These are phyloP conservation scores for Aaosphaeria pasadenensis DNA, from an alignment of 2,329 filamentous ascomycete species.

Conservation along the genomic window DNA sequence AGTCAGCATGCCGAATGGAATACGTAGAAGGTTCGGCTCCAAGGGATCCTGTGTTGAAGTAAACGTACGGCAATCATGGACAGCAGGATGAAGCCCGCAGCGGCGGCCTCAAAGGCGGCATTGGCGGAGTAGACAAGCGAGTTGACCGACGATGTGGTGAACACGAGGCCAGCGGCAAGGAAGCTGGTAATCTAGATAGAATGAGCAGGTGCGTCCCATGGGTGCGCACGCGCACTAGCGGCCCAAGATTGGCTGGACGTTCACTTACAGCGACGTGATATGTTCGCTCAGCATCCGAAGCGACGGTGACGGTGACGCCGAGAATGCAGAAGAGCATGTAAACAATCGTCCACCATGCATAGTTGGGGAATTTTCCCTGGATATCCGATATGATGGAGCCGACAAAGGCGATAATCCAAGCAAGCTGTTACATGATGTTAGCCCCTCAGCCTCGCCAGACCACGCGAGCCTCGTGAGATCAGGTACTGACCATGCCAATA, in stretches of 20 bases:
- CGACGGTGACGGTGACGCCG: constrained; percentile 78
- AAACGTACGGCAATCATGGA: constrained; percentile 83
- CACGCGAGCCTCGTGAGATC: constrained; percentile 4
- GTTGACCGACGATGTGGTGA: constrained; percentile 84
- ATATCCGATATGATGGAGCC: constrained; percentile 72
- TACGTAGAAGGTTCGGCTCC: too few relatives aligned
- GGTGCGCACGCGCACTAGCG: not conserved
- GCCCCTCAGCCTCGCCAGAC: constrained; percentile 13
- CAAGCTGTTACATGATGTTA: constrained; percentile 60
- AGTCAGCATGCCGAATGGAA: constrained; percentile 14
- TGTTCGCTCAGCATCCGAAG: constrained; percentile 77
- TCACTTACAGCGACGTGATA: constrained; percentile 78
- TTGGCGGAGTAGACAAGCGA: constrained; percentile 74
- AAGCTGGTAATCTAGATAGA: constrained; percentile 72
- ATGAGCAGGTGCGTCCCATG: constrained; percentile 17
- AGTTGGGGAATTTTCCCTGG: constrained; percentile 68
- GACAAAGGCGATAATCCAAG: constrained; percentile 92
- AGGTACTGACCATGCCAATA: constrained; percentile 73
- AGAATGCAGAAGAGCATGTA: constrained; percentile 82
- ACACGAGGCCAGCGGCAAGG: constrained; percentile 75
- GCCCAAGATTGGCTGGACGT: not conserved
- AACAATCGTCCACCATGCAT: constrained; percentile 86
- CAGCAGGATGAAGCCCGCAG: constrained; percentile 88
- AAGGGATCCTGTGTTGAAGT: not conserved
- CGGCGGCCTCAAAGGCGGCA: constrained; percentile 76